Base-by-base conservation (phyloP, 2,329 filamentous ascomycete genomes). In the Hortaea werneckii region DNA sequence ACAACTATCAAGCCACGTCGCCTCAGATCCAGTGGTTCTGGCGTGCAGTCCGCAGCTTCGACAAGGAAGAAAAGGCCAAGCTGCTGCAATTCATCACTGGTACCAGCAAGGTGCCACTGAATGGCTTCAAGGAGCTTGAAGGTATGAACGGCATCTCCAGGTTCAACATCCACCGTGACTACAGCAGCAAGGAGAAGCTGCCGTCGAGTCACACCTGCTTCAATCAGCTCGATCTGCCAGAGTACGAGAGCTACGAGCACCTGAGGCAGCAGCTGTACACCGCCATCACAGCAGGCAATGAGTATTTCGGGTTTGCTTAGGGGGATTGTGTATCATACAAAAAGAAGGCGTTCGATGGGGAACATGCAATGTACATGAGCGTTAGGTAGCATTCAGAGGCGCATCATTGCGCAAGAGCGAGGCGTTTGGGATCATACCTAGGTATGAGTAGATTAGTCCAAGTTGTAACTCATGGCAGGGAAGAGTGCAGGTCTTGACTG, bases 21-120 rank as follows among this genome's bases (percentile, higher is more conserved):
- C 86, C 87, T 39, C 94, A 98, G 65, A 95, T 98, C 49, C 89
- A 96, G 65, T 98, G 92, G 92, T 98, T 98, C 79, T 98, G 92
- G 92, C 84, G 94, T 60, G 92, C 92, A 27, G 81, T 98, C 38
- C 83, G 92, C 58, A 95, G 89, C 4, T 98, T 95, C 62, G 94
- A 96, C 72, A 96, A 96, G 71, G 94, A 98, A 71, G 94, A 98
- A 70, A 86, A 87, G 50, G 92, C 92, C 58, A 98, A 98, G 69
- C 73, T 98, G 51, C 77, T 98, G 39, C 92, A 98, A 62, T 98
- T 98, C 65, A 92, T 98, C 55, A 98, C 94, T 1, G 92, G 92
- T 64, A 98, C 94, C 12, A 94, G 86, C 66, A 98, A 98, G 70
- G 94, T 98, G 40, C 92, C 92, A 35, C 80, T 98, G 42, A 98